phyloP scores from a whole-genome alignment of 208 protist species.

The Leishmania martiniquensis region DNA sequence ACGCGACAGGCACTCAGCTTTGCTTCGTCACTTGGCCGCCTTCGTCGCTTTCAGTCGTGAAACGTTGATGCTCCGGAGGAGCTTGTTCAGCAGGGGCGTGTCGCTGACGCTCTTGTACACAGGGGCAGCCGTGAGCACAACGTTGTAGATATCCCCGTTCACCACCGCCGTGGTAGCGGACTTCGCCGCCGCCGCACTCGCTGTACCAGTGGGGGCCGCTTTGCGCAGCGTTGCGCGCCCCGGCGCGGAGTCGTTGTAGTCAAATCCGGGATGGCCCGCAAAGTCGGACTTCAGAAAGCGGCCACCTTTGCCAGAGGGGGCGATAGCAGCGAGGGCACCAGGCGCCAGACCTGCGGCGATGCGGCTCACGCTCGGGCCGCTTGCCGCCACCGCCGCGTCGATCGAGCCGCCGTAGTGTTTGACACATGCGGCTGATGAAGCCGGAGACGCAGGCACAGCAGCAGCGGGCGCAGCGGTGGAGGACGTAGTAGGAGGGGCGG shows the following conservation, averaged over 20 bases:
- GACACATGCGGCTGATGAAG: constrained; percentile 11
- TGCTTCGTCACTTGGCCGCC: constrained; percentile 9
- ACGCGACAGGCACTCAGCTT: not conserved
- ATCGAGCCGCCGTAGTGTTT: constrained; percentile 65
- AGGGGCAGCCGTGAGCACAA: constrained; percentile 48
- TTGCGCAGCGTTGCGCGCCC: constrained; percentile 7
- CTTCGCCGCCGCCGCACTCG: constrained; percentile 17
- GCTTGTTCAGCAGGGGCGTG: constrained; percentile 57
- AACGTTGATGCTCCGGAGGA: constrained; percentile 68
- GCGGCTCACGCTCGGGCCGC: constrained; percentile 81
- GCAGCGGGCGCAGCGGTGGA: constrained; percentile 32
- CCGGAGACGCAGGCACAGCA: constrained; percentile 11
- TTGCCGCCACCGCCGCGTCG: constrained; percentile 66
- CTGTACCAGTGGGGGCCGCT: not conserved
- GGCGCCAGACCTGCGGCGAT: constrained; percentile 70
- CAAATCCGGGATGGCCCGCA: constrained; percentile 67
- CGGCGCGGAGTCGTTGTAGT: constrained; percentile 69
- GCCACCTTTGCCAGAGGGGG: constrained; percentile 71
- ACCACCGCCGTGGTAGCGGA: not conserved
- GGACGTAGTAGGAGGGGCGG: constrained; percentile 33
- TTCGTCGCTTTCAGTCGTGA: constrained; percentile 59
- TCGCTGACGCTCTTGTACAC: constrained; percentile 76
- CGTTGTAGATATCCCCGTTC: constrained; percentile 52
- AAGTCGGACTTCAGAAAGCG: constrained; percentile 87
- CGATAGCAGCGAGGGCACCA: constrained; percentile 40